Conservation (phyloP, 441 rosid genomes). For the Macaranga tanarius region DNA sequence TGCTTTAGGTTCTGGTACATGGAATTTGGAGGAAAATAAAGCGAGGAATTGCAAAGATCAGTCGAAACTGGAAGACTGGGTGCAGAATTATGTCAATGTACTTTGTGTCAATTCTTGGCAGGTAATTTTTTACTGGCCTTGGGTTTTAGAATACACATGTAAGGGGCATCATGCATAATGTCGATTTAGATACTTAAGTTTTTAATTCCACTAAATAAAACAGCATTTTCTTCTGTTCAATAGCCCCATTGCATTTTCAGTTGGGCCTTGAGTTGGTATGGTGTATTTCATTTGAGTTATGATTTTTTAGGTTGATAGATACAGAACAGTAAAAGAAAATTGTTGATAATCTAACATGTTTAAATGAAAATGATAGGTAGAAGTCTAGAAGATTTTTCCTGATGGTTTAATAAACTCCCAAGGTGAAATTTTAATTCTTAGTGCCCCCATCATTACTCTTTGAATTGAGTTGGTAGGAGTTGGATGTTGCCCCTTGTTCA, state of each 20-base stretch:
- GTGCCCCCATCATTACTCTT: not conserved
- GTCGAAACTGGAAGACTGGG: conserved; percentile 49
- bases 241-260: not conserved
- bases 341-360: not conserved
- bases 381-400: not conserved
- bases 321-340: not conserved
- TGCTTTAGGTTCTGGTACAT: conserved; percentile 72
- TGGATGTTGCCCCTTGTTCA: not conserved
- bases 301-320: not conserved
- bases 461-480: not conserved
- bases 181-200: not conserved
- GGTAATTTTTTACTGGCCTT: conserved; percentile 39
- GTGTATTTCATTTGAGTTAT: not conserved
- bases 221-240: not conserved
- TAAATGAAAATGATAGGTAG: not conserved
- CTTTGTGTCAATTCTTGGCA: conserved; percentile 95
- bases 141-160: not conserved
- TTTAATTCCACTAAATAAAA: not conserved
- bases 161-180: not conserved
- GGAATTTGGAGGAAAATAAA: conserved; percentile 41
- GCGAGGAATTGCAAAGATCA: conserved; percentile 31
- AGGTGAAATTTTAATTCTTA: not conserved
- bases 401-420: not conserved
- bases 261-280: not conserved
- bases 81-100: conserved; percentile 61